Conservation (phyloP, 371 early-diverging fungal species). For the Mucor indicus region DNA sequence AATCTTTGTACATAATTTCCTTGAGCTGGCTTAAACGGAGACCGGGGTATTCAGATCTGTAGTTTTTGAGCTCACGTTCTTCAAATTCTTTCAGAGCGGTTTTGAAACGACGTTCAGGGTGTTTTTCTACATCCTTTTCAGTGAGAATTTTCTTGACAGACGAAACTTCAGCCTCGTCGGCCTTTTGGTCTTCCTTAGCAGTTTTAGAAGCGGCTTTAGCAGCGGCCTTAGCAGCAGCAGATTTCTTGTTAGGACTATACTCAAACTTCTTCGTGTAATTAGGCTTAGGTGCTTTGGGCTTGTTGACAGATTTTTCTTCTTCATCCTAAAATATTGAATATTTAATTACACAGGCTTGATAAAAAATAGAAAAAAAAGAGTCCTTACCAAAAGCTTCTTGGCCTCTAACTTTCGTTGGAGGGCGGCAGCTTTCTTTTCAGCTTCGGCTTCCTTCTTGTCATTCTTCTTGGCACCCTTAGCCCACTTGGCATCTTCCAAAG, state of each 20-base stretch:
- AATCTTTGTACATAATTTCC: slow-evolving; percentile 74
- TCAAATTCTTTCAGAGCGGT: slow-evolving; percentile 74
- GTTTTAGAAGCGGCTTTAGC: slow-evolving; percentile 47
- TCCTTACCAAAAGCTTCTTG: slow-evolving; percentile 26
- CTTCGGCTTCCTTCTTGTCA: slow-evolving; percentile 70
- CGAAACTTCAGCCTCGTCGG: not conserved
- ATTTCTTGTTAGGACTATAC: slow-evolving; percentile 4
- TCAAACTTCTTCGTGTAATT: slow-evolving; percentile 12
- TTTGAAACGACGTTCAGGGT: slow-evolving; percentile 86
- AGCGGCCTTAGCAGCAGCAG: slow-evolving; percentile 45
- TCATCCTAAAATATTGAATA: slow-evolving; percentile 26
- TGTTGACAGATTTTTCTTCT: slow-evolving; percentile 38
- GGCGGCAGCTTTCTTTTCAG: slow-evolving; percentile 50
- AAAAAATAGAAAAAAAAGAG: too few species aligned
- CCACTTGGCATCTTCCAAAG: slow-evolving; percentile 66
- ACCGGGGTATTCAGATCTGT: slow-evolving; percentile 73
- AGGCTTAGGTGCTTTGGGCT: slow-evolving; percentile 32
- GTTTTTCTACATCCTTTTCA: slow-evolving; percentile 68
- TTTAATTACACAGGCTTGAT: too few species aligned
- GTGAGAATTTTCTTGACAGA: slow-evolving; percentile 67
- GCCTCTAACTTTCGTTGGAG: slow-evolving; percentile 18
- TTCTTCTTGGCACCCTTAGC: slow-evolving; percentile 66
- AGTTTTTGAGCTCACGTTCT: slow-evolving; percentile 56
- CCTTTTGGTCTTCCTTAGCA: not conserved
- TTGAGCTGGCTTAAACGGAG: slow-evolving; percentile 75